Conservation (phyloP, 1,284 basidiomycete species). For the Meira miltonrushii region DNA sequence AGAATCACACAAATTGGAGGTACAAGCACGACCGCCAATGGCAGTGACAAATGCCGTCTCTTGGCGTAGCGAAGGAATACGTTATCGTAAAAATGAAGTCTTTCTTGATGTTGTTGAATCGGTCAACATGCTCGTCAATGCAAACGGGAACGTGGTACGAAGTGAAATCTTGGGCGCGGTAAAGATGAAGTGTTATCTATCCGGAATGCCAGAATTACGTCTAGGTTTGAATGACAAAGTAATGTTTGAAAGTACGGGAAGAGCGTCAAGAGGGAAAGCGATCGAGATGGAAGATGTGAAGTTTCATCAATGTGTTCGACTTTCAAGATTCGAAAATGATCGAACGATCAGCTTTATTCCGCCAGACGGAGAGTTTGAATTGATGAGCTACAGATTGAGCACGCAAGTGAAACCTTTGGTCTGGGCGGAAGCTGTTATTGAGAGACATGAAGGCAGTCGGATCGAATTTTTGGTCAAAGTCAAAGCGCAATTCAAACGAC, state of each 20-base stretch:
- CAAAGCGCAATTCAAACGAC: slow-evolving; percentile 94
- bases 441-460: slow-evolving; percentile 84
- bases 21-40: slow-evolving; percentile 92
- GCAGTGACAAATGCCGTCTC: slow-evolving; percentile 98
- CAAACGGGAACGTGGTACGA: slow-evolving; percentile 91
- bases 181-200: slow-evolving; percentile 99
- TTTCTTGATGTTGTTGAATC: slow-evolving; percentile 98
- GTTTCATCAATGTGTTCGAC: slow-evolving; percentile 99
- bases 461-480: slow-evolving; percentile 96
- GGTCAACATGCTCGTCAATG: slow-evolving; percentile 93
- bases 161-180: slow-evolving; percentile 95
- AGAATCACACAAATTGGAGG: slow-evolving; percentile 94
- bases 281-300: slow-evolving; percentile 99
- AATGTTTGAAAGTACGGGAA: slow-evolving; percentile 96
- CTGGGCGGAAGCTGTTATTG: slow-evolving; percentile 96
- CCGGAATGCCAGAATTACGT: slow-evolving; percentile 95
- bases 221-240: slow-evolving; percentile 98
- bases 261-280: slow-evolving; percentile 89
- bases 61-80: slow-evolving; percentile 95
- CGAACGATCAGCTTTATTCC: slow-evolving; percentile 98
- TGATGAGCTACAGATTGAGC: slow-evolving; percentile 93
- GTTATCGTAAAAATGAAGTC: slow-evolving; percentile 98
- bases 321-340: slow-evolving; percentile 98
- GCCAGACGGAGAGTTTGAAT: slow-evolving; percentile 95
- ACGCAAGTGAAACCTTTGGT: slow-evolving; percentile 95